Evolutionary conservation across 139 green algal genomes (phyloP), one percentile per base, ranked within the genome.

Genomic region (Tetratostichococcus sp.): DNA sequence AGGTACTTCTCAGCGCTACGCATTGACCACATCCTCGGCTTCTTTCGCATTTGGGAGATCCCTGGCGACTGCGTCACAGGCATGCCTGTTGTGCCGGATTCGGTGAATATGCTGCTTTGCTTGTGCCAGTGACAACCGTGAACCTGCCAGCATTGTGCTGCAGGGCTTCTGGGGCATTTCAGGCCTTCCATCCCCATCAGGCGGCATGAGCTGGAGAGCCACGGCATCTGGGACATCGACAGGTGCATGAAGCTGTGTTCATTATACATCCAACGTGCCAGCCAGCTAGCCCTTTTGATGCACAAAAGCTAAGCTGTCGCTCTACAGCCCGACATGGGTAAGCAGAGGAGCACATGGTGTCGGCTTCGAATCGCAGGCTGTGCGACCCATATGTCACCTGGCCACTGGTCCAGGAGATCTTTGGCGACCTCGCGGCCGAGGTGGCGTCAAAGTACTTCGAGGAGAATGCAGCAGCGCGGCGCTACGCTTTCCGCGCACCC

Each of bases 11-110:
- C 86, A 17, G 93, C 92, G 0, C 97, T 97, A 77, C 86, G 95
- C 34, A 97, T 99, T 59, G 95, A 99, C 82, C 95, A 99, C 83
- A 91, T 99, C 67, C 86, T 99, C 14, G 95, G 95, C 33, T 98
- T 99, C 89, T 99, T 98, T 86, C 83, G 95, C 65, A 98, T 98
- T 70, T 98, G 95, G 93, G 94, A 98, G 88, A 87, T 98, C 30
- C 90, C 90, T 0, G 87, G 84, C 0, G 80, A 91, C 67, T 90
- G 87, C 72, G 73, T 73, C 35, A 88, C 80, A 23, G 90, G 89
- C 79, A 50, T 88, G 32, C 39, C 39, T 14, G 39, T 14, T 50
- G 39, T 22, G 8, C 39, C 39, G 43, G n/a, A 14, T n/a, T n/a
- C n/a, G n/a, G n/a, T n/a, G n/a, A n/a, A n/a, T n/a, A n/a, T n/a